Evolutionary conservation across 805 yeast genomes (phyloP).

Genomic region (Candida tibetensis): DNA sequence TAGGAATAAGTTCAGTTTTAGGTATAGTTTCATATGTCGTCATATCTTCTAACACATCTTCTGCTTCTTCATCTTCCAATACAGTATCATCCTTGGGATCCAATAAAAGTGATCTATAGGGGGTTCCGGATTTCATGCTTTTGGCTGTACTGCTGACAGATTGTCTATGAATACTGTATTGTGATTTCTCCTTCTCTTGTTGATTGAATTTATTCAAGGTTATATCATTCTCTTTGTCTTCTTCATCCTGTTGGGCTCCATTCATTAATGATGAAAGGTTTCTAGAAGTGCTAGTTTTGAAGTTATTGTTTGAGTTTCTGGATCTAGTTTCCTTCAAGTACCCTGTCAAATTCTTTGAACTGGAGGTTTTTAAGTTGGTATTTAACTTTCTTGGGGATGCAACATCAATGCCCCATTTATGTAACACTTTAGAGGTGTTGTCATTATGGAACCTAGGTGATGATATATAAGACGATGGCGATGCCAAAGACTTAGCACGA

Average conservation of each 20-base stretch:
- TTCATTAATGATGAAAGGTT: constrained; percentile 1
- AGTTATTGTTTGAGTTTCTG: background rate
- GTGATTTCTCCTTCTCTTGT: constrained; percentile 9
- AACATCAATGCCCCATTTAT: constrained; percentile 36
- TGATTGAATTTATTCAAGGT: constrained; percentile 15
- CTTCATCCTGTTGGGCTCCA: background rate
- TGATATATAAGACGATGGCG: constrained; percentile 22
- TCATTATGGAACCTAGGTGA: constrained; percentile 18
- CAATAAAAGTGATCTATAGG: constrained; percentile 19
- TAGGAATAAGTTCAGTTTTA: constrained; percentile 30
- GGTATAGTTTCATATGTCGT: constrained; percentile 4
- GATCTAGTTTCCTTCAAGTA: constrained; percentile 6
- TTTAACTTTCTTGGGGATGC: constrained; percentile 14
- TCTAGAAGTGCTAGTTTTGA: background rate
- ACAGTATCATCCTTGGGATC: constrained; percentile 18
- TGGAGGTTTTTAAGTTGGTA: constrained; percentile 33
- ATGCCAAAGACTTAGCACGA: constrained; percentile 36
- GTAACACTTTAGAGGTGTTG: constrained; percentile 32
- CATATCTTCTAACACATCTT: constrained; percentile 8
- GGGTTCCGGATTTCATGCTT: background rate
- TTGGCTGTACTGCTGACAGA: constrained; percentile 1
- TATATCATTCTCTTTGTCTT: constrained; percentile 15
- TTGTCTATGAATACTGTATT: constrained; percentile 4
- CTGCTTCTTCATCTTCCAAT: constrained; percentile 3
- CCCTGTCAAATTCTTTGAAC: constrained; percentile 30